Conservation (phyloP, 352 stramenopile genomes). For the Phytophthora ramorum region DNA sequence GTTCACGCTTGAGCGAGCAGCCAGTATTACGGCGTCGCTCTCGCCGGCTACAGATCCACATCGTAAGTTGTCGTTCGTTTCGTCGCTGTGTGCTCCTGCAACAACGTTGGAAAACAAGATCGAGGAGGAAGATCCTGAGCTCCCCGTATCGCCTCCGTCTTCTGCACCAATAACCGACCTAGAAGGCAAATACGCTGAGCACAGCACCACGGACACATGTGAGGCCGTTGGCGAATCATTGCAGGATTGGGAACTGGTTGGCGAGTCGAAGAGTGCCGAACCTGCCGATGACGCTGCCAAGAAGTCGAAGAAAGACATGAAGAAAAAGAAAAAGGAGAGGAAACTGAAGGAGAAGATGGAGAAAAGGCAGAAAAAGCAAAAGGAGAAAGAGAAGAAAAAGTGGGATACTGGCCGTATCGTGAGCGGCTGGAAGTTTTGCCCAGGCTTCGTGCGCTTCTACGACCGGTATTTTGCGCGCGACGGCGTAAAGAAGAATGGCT, state of each 20-base stretch:
- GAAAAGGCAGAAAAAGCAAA: conserved; percentile 44
- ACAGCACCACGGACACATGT: conserved; percentile 7
- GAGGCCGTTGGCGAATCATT: conserved; percentile 24
- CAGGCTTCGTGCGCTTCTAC: conserved; percentile 74
- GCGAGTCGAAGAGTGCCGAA: conserved; percentile 22
- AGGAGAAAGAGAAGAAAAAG: conserved; percentile 39
- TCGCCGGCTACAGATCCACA: conserved; percentile 10
- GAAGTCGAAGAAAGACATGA: conserved; percentile 32
- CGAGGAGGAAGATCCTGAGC: conserved; percentile 35
- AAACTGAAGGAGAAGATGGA: conserved; percentile 35
- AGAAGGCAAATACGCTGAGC: conserved; percentile 23
- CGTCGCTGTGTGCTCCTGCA: conserved; percentile 37
- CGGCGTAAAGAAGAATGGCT: conserved; percentile 24
- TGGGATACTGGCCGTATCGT: conserved; percentile 47
- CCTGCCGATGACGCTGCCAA: conserved; percentile 7
- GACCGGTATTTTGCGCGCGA: conserved; percentile 61
- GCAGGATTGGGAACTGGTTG: conserved; percentile 38
- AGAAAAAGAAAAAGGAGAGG: conserved; percentile 33
- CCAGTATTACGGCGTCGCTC: conserved; percentile 31
- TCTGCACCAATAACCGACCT: conserved; percentile 12
- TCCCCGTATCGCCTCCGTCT: conserved; percentile 29
- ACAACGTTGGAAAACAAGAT: conserved; percentile 24
- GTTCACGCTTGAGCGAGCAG: conserved; percentile 48
- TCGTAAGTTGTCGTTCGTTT: conserved; percentile 41
- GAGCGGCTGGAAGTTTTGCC: conserved; percentile 61